These are phyloP conservation scores for Vitis cinerea DNA, from an alignment of 164 flowering plant genomes.

Conservation along the genomic window DNA sequence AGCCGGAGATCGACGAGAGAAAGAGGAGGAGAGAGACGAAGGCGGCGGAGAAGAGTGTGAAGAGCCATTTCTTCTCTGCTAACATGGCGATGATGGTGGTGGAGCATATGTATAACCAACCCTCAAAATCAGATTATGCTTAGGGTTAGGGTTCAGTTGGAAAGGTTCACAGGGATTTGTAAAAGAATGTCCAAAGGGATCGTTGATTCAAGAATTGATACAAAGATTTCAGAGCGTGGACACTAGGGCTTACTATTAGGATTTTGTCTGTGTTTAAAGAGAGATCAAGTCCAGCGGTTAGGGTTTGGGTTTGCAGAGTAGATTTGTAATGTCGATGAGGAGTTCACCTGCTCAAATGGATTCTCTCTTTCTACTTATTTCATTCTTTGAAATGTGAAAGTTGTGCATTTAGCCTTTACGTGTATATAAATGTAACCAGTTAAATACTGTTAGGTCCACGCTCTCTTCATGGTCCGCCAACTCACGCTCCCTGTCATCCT, in stretches of 20 bases:
- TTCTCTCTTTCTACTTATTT: neutral
- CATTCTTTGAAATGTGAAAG: no score
- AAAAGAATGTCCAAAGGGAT: no score
- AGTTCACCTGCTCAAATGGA: neutral
- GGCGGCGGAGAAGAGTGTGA: slow-evolving; percentile 66
- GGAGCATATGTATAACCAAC: slow-evolving; percentile 7
- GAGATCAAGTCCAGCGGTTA: neutral
- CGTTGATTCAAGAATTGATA: neutral
- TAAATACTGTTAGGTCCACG: no score
- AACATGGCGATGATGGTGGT: slow-evolving; percentile 37
- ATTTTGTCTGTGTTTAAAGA: neutral
- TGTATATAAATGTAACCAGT: no score
- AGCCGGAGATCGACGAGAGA: slow-evolving; percentile 53
- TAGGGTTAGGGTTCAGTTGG: slow-evolving; percentile 1
- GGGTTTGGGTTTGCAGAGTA: slow-evolving; percentile 1
- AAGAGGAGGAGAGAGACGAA: slow-evolving; percentile 62
- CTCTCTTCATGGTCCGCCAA: no score
- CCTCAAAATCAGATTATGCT: neutral
- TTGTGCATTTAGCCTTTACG: no score
- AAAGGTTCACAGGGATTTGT: neutral
- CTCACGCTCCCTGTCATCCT: no score
- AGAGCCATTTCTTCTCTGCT: slow-evolving; percentile 80
- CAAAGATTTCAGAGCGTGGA: neutral
- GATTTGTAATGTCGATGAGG: neutral
- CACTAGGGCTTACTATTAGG: neutral